Evolutionary conservation across 805 yeast genomes (phyloP).

Genomic region (Maudiozyma saulgeensis): DNA sequence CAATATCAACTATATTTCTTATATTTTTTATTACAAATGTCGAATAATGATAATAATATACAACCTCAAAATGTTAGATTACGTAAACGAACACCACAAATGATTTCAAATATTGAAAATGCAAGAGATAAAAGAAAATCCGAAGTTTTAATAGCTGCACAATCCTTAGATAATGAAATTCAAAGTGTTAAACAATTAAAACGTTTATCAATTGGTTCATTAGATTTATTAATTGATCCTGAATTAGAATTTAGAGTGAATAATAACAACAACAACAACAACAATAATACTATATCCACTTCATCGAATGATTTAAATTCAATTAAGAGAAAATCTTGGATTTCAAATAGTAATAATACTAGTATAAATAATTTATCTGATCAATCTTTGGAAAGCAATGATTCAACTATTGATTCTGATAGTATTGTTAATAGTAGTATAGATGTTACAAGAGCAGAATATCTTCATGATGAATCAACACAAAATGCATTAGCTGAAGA

Average conservation of each 20-base stretch:
- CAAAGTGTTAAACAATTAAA: conserved; percentile 66
- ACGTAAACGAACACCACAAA: conserved; percentile 2
- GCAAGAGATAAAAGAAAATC: conserved; percentile 31
- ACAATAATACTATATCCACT: background rate
- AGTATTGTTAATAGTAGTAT: conserved; percentile 12
- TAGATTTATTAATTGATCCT: conserved; percentile 50
- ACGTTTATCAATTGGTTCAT: conserved; percentile 58
- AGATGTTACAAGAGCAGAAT: conserved; percentile 23
- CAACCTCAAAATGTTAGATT: background rate
- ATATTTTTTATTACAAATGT: too few relatives aligned
- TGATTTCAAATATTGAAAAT: background rate
- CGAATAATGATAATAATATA: too few relatives aligned
- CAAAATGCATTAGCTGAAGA: background rate
- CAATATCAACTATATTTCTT: too few relatives aligned
- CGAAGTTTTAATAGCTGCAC: conserved; percentile 52
- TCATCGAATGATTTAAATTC: background rate
- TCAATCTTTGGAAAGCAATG: background rate
- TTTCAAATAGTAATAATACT: background rate
- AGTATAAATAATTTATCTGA: background rate
- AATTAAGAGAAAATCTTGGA: conserved; percentile 12
- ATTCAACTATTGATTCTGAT: conserved; percentile 10
- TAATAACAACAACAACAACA: conserved; percentile 2
- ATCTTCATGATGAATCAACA: conserved; percentile 13
- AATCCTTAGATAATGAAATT: conserved; percentile 66
- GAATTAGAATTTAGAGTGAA: conserved; percentile 47